Percentiles rank a stretch among this genome's conserved stretches.
phyloP scores from a whole-genome alignment of 2,329 filamentous ascomycete species.

The Aspergillus ruber region DNA sequence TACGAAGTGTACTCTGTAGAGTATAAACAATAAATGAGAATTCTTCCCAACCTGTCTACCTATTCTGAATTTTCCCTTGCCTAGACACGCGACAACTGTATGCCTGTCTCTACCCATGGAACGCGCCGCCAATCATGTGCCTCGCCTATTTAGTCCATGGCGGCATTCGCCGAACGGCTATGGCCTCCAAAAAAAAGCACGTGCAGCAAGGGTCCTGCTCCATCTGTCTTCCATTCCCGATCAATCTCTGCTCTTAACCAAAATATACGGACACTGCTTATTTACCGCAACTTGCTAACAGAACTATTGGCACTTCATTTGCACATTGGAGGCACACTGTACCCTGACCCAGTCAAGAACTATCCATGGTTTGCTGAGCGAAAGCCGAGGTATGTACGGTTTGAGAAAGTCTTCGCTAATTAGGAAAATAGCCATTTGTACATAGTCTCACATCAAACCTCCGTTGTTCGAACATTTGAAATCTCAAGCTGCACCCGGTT shows the following conservation, averaged over 20 bases:
- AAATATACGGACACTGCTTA: too few relatives aligned
- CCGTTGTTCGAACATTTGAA: slow-evolving; percentile 6
- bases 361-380: neutral
- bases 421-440: slow-evolving; percentile 6
- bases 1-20: too few relatives aligned
- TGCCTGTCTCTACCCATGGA: neutral
- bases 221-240: too few relatives aligned
- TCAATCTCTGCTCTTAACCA: too few relatives aligned
- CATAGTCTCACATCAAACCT: neutral
- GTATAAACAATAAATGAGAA: neutral
- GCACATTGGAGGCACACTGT: neutral
- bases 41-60: neutral
- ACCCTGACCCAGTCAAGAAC: neutral
- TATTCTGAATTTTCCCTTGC: neutral
- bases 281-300: too few relatives aligned
- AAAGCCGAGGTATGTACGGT: neutral
- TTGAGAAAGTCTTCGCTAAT: neutral
- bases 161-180: neutral
- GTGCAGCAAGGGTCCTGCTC: too few relatives aligned
- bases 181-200: too few relatives aligned
- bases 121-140: neutral
- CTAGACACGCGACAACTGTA: neutral
- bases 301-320: too few relatives aligned
- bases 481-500: slow-evolving; percentile 21
- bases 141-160: neutral